Conservation (phyloP, 352 stramenopile species). For the Pythium sukuiense region DNA sequence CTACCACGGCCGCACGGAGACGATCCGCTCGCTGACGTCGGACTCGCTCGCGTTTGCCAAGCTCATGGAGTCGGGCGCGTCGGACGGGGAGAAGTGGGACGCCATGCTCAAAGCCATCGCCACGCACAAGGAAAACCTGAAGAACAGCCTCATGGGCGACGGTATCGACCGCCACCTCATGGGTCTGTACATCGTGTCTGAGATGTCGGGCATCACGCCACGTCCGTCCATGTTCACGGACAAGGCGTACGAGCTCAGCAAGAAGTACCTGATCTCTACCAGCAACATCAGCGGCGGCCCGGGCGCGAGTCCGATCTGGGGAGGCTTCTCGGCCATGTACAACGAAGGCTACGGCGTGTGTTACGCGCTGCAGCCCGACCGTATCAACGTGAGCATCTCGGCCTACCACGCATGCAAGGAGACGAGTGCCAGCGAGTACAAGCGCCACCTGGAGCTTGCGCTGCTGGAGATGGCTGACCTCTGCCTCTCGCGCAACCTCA, state of each 20-base stretch:
- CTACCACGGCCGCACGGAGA: constrained; percentile 96
- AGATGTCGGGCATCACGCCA: constrained; percentile 88
- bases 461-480: constrained; percentile 95
- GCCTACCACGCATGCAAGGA: constrained; percentile 81
- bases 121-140: constrained; percentile 91
- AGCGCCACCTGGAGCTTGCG: constrained; percentile 91
- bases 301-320: constrained; percentile 95
- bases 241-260: constrained; percentile 91
- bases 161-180: constrained; percentile 97
- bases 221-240: constrained; percentile 93
- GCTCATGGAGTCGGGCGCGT: constrained; percentile 74
- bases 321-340: constrained; percentile 95
- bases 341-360: constrained; percentile 95
- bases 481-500: constrained; percentile 87
- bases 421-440: constrained; percentile 85
- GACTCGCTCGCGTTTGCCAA: constrained; percentile 92
- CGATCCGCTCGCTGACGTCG: constrained; percentile 85
- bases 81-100: constrained; percentile 66
- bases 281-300: constrained; percentile 93
- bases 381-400: constrained; percentile 96
- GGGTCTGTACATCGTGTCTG: constrained; percentile 93
- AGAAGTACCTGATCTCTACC: constrained; percentile 95
- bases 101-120: constrained; percentile 88
- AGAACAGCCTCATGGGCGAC: constrained; percentile 77
- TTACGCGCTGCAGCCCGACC: constrained; percentile 94